Base-by-base conservation (phyloP, 176 grass and related monocot genomes). In the Chloris gayana region DNA sequence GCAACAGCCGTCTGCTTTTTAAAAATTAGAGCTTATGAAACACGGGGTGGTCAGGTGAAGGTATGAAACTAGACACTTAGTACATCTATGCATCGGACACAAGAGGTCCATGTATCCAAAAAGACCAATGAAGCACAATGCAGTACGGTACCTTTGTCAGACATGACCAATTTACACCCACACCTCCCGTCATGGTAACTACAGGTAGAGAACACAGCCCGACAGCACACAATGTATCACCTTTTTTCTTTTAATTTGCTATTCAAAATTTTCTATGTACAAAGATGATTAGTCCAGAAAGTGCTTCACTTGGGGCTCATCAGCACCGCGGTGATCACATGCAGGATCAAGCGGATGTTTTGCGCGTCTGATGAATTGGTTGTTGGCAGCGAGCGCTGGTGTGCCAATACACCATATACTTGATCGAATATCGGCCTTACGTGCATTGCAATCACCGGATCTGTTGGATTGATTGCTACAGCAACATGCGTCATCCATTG, bases 361-460 rank as follows among this genome's bases (percentile, higher is more conserved):
- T 80, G 71, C 1, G 74, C 75, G 26, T 98, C 96, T 4, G 69
- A 59, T 10, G 86, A 25, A 26, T 39, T 85, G 18, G 62, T 87
- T 17, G 84, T 66, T 14, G 93, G 83, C 10, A 82, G 56, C 14
- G 90, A 86, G 85, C 63, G 88, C 50, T 91, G 92, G 69, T 84
- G 92, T 7, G 56, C 75, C 63, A 95, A 21, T 60, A 89, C 86
- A 4, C 70, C 38, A 31, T 89, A 98, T 41, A 93, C 90, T 82
- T 98, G 96, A 8, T 98, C 96, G 9, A 94, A 98, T 72, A 98
- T 91, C 50, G 90, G 92, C 74, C 86, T 87, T 30, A 98, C 92
- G 19, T 98, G 95, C 46, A 82, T 53, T 0, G 84, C 53, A 18
- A 98, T 98, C 73, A 77, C 89, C 1, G 86, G 86, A 69, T 98